phyloP scores from a whole-genome alignment of 2,329 filamentous ascomycete genomes.

The Pyricularia sp. region DNA sequence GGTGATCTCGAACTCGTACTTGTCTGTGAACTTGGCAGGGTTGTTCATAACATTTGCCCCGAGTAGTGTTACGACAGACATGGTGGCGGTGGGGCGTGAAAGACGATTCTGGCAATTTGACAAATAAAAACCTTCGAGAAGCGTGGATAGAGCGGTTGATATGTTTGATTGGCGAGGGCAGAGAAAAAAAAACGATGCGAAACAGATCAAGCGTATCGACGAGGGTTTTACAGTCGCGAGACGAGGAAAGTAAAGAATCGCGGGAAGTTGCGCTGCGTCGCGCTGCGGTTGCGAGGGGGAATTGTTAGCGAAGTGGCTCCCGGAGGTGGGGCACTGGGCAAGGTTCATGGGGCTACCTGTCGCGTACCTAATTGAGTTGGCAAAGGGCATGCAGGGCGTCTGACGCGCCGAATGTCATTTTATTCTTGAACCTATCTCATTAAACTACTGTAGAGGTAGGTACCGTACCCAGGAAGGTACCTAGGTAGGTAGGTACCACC shows the following conservation, averaged over 20 bases:
- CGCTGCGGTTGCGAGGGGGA: background rate
- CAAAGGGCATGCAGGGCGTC: background rate
- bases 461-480: no score
- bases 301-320: background rate
- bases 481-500: no score
- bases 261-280: background rate
- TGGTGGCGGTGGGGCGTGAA: slow-evolving; percentile 27
- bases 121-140: no score
- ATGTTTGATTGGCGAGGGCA: background rate
- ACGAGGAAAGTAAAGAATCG: background rate
- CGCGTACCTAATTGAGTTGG: background rate
- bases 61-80: slow-evolving; percentile 94
- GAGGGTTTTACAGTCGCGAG: background rate
- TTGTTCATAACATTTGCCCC: slow-evolving; percentile 96
- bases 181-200: background rate
- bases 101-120: background rate
- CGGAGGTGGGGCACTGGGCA: background rate
- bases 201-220: background rate
- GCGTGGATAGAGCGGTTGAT: background rate
- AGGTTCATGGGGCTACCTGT: background rate
- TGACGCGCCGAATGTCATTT: background rate
- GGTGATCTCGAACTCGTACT: slow-evolving; percentile 96
- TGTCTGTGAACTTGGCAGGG: slow-evolving; percentile 81
- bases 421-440: no score
- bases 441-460: no score